Evolutionary conservation across 2,329 filamentous ascomycete species (phyloP).

Genomic region (Zymoseptoria ardabiliae): DNA sequence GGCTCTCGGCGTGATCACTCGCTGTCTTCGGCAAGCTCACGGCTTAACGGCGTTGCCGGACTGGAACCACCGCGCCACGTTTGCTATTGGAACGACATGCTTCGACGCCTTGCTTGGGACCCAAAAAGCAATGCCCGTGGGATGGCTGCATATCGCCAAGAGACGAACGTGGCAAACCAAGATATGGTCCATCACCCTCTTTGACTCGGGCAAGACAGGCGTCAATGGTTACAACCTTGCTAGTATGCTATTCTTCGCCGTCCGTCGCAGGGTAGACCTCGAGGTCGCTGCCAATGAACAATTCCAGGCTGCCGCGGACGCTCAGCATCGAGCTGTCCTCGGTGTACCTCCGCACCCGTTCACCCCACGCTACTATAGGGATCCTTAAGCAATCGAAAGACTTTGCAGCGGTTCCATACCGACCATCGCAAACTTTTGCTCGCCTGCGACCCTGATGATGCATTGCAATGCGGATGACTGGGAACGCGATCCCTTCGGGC

Average conservation of each 20-base stretch:
- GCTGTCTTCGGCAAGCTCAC: not conserved
- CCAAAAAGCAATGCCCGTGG: not conserved
- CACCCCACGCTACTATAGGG: no score
- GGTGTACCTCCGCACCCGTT: not conserved
- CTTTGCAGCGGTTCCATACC: no score
- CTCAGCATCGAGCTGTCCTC: not conserved
- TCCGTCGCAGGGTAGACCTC: no score
- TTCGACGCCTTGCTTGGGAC: conserved; percentile 1
- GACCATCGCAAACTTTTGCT: no score
- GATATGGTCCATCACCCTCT: not conserved
- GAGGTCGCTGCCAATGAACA: not conserved
- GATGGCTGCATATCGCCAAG: not conserved
- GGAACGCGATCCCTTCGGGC: no score
- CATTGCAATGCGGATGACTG: no score
- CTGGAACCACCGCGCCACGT: not conserved
- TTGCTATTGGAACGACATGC: conserved; percentile 2
- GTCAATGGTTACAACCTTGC: not conserved
- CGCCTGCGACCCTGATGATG: no score
- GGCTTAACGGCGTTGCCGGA: not conserved
- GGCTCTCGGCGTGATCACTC: not conserved
- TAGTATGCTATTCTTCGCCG: no score
- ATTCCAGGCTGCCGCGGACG: not conserved
- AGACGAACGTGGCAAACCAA: not conserved
- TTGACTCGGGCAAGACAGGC: conserved; percentile 29
- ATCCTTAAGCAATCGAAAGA: no score